Evolutionary conservation across 2,329 filamentous ascomycete species (phyloP).

Genomic region (Ilyonectria robusta): DNA sequence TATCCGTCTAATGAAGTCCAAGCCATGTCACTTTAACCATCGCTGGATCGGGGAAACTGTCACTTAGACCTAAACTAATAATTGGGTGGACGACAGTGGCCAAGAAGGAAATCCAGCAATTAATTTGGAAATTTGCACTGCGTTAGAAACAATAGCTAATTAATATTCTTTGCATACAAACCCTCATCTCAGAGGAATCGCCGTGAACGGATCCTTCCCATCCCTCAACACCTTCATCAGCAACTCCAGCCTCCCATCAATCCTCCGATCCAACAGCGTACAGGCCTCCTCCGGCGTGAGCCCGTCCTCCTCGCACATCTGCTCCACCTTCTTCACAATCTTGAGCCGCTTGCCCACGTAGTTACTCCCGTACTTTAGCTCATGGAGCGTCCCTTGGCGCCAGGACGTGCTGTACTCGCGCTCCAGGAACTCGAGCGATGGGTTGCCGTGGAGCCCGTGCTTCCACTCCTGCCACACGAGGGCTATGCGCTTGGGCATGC

Average conservation of each 20-base stretch:
- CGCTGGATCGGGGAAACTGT: no score
- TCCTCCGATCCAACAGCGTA: slow-evolving; percentile 33
- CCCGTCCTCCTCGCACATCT: slow-evolving; percentile 27
- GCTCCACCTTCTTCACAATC: slow-evolving; percentile 38
- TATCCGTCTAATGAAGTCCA: no score
- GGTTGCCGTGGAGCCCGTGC: slow-evolving; percentile 39
- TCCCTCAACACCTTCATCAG: slow-evolving; percentile 38
- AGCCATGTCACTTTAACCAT: no score
- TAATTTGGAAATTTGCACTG: no score
- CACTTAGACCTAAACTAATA: no score
- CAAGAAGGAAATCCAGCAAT: no score
- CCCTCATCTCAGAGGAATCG: slow-evolving; percentile 27
- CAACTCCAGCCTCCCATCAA: slow-evolving; percentile 45
- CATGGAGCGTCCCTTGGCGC: slow-evolving; percentile 35
- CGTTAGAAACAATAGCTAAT: no score
- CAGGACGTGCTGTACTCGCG: slow-evolving; percentile 37
- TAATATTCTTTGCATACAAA: no score
- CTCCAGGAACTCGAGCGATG: slow-evolving; percentile 41
- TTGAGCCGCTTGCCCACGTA: slow-evolving; percentile 44
- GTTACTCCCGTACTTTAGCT: slow-evolving; percentile 47
- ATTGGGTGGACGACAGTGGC: no score
- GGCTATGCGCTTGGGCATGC: slow-evolving; percentile 43
- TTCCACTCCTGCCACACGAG: slow-evolving; percentile 46
- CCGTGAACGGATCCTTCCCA: slow-evolving; percentile 40
- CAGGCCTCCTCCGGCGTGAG: slow-evolving; percentile 27